These are phyloP conservation scores for Knoxia roxburghii DNA, from an alignment of 257 asterid genomes.

Conservation along the genomic window DNA sequence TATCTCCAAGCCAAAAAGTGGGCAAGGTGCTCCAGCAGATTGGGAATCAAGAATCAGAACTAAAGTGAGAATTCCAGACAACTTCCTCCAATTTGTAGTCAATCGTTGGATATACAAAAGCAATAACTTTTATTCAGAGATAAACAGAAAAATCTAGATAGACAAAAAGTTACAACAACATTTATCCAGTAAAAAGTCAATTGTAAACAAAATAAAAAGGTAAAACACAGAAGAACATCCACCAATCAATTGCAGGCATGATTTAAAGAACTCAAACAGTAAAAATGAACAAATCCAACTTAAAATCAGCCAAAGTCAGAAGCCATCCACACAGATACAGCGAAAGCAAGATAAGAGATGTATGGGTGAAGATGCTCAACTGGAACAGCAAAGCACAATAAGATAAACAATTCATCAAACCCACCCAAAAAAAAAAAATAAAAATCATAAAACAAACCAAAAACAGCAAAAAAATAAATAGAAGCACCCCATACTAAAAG, in stretches of 20 bases:
- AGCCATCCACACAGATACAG: not conserved
- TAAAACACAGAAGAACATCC: slow-evolving; percentile 1
- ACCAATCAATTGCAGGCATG: slow-evolving; percentile 3
- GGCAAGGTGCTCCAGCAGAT: slow-evolving; percentile 23
- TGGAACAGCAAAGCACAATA: slow-evolving; percentile 4
- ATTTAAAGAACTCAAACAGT: slow-evolving; percentile 10
- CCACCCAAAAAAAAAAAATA: slow-evolving; percentile 12
- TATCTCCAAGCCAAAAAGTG: slow-evolving; percentile 19
- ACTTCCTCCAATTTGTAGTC: slow-evolving; percentile 23
- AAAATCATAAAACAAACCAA: slow-evolving; percentile 9
- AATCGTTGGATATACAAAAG: slow-evolving; percentile 15
- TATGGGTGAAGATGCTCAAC: not conserved
- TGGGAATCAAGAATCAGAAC: slow-evolving; percentile 38
- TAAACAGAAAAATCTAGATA: not conserved
- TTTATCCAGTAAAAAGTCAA: slow-evolving; percentile 7
- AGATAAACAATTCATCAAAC: not conserved
- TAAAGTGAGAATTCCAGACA: slow-evolving; percentile 23
- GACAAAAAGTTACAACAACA: not conserved
- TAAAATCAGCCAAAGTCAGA: slow-evolving; percentile 2
- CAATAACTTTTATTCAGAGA: not conserved
- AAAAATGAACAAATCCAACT: slow-evolving; percentile 13
- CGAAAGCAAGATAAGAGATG: slow-evolving; percentile 9
- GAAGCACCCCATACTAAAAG: slow-evolving; percentile 4
- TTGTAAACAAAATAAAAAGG: not conserved
- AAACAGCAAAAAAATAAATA: slow-evolving; percentile 1